Conservation (phyloP, 345 rosid genomes). For the Bruguiera gymnorhiza region DNA sequence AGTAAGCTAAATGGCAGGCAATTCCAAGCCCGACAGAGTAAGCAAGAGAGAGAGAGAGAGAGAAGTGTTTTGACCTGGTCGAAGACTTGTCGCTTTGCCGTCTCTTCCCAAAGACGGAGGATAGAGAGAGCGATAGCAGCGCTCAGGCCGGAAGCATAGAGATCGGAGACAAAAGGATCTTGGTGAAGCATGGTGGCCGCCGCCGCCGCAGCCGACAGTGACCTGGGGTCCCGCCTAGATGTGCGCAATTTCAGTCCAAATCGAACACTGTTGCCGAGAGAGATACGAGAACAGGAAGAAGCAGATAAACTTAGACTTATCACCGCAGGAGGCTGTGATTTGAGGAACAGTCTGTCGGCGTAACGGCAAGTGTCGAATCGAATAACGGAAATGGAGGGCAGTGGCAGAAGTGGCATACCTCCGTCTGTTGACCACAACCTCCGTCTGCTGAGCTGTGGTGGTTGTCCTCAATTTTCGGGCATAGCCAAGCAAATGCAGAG, state of each 20-base stretch:
- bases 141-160: constrained; percentile 41
- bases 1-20: no score
- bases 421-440: no score
- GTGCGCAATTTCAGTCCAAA: constrained; percentile 4
- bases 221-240: constrained; percentile 9
- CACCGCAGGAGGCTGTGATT: no score
- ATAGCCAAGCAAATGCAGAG: no score
- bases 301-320: not conserved
- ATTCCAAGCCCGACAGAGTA: not conserved
- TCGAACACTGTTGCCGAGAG: not conserved
- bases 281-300: not conserved
- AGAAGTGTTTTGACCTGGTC: constrained; percentile 44
- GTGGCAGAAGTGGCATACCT: no score
- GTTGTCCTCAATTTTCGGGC: no score
- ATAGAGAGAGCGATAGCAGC: constrained; percentile 42
- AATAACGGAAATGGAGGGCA: no score
- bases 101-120: constrained; percentile 57
- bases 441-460: no score
- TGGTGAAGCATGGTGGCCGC: constrained; percentile 41
- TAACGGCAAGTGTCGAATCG: no score
- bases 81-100: constrained; percentile 60
- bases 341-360: no score
- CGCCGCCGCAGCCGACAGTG: constrained; percentile 3
- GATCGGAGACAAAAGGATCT: constrained; percentile 51
- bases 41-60: not conserved